Base-by-base conservation (phyloP, 2,329 filamentous ascomycete species). In the Arachnomyces sp. region DNA sequence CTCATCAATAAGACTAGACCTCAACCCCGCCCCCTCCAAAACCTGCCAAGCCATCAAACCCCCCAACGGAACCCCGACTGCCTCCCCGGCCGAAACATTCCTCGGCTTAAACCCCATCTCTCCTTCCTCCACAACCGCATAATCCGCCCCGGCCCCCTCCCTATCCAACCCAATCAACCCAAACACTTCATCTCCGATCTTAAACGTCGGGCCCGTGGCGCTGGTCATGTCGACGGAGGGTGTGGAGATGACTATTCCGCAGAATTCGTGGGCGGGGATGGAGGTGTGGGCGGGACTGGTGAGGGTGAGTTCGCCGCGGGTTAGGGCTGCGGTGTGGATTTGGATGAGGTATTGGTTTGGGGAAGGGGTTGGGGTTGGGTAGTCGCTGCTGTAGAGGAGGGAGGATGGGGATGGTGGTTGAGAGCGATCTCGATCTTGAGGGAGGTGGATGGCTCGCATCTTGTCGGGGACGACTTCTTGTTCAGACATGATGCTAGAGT, bases 41-140 rank as follows among this genome's bases (percentile, higher is more conserved):
- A 60, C 62, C 49, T 67, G 62, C 61, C 63, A 69, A 7, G 61
- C 66, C 21, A 61, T 66, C 38, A 68, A 52, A 5, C 54, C 59
- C 2, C 61, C 57, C 4, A 65, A 45, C 0, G 65, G 63, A 8
- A 68, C 52, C 3, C 63, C 57, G 5, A 59, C 57, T 2, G 61
- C 61, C 37, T 61, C 56, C 3, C 51, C 51, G 1, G 55, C 51
- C 13, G 51, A 53, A 18, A 66, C 51, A 43, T 63, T 66, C n/a
- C 39, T 43, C 9, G 63, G 63, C 38, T 63, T 65, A 25, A 54
- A 49, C 9, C 62, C 55, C 16, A 69, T 43, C 44, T 69, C 64
- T 7, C 52, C 42, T 43, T 68, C 63, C 2, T 51, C 51, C 1
- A 57, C 64, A 8, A 68, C 40, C 4, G 56, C 52, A 31, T 63